Percentiles rank a stretch among this genome's conserved stretches.
These are phyloP conservation scores for Clonostachys chloroleuca DNA, from an alignment of 2,329 filamentous ascomycete genomes.

Conservation along the genomic window DNA sequence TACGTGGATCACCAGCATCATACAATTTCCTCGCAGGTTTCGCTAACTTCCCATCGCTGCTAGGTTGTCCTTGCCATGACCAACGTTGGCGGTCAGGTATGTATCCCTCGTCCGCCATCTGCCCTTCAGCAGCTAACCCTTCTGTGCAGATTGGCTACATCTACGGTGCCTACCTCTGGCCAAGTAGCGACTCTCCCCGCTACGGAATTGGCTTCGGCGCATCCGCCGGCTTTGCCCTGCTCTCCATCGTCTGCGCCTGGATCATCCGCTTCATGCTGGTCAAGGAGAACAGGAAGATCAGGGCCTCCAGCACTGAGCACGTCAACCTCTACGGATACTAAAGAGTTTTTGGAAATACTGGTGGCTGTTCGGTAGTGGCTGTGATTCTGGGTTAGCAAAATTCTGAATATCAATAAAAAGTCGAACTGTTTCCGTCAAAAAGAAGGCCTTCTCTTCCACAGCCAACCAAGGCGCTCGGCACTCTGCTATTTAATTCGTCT, in stretches of 20 bases:
- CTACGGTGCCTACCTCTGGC: constrained; percentile 47
- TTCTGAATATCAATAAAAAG: too few relatives aligned
- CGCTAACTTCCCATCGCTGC: background rate
- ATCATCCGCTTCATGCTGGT: constrained; percentile 30
- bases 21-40: background rate
- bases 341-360: background rate
- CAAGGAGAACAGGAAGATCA: constrained; percentile 32
- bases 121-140: constrained; percentile 5
- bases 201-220: constrained; percentile 39
- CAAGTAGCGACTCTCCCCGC: constrained; percentile 33
- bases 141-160: constrained; percentile 31
- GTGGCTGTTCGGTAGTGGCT: too few relatives aligned
- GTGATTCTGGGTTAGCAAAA: too few relatives aligned
- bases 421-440: too few relatives aligned
- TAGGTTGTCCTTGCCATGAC: constrained; percentile 37
- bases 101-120: too few relatives aligned
- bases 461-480: too few relatives aligned
- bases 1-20: constrained; percentile 5
- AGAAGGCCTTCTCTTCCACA: too few relatives aligned
- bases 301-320: constrained; percentile 20
- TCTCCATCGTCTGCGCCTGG: constrained; percentile 33
- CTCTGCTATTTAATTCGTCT: too few relatives aligned
- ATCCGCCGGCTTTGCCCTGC: constrained; percentile 33
- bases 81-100: constrained; percentile 33
- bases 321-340: constrained; percentile 32